Base-by-base conservation (phyloP, 139 green algal species). In the Pleodorina starrii region DNA sequence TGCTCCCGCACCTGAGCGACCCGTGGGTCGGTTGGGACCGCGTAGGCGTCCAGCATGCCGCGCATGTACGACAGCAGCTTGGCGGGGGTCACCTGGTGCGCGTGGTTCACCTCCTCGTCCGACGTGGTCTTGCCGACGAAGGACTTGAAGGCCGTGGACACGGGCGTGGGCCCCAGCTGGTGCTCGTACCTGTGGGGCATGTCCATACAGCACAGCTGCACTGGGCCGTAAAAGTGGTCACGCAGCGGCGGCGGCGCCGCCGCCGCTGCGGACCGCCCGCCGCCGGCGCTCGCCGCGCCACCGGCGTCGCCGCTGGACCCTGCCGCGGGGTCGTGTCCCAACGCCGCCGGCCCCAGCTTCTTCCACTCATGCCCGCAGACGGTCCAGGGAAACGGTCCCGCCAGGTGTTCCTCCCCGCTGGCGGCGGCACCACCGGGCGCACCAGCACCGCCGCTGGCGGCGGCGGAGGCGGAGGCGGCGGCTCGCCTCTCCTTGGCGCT, bases 11-110 rank as follows among this genome's bases (percentile, higher is more conserved):
- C 23, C n/a, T 87, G 42, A 5, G 19, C 3, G 42, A 87, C 81
- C 17, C 81, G 60, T 40, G 63, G 60, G 81, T 88, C 66, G 4
- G 0, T 5, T 1, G 10, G 66, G 9, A 71, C 82, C 3, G 27
- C 82, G 25, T 42, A 71, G 14, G 14, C 40, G 19, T 27, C 19
- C 3, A 88, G 4, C 82, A 88, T 88, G 82, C 9, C 21, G 2
- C 82, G 63, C 82, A 88, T 88, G 46, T 88, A 88, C 5, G 38
- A 36, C 82, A 88, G 82, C 44, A 88, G 66, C 82, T 69, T 32
- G 14, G 63, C 16, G 44, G 82, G 82, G 29, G 59, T 78, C 19
- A 87, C 81, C 5, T 10, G 48, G 35, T 63, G 76, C 9, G 11
- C 17, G 42, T 75, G 57, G 38, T 86, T 27, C 36, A 86, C 59